Base-by-base conservation (phyloP, 148 eudicot genomes). In the Rhododendron kiyosumense region DNA sequence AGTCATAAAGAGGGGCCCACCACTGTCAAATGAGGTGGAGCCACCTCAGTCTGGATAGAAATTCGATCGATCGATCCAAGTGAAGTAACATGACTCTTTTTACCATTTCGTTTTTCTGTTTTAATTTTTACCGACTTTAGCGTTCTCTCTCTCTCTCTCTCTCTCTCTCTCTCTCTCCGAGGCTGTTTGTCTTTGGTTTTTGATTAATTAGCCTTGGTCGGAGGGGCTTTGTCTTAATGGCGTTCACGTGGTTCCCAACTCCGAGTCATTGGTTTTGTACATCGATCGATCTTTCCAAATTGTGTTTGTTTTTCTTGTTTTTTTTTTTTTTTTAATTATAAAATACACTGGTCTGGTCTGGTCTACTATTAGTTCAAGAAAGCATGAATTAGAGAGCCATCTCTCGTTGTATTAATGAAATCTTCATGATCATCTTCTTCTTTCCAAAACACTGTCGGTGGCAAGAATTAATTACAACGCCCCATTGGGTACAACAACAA, bases 181-280 rank as follows among this genome's bases (percentile, higher is more conserved):
- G 74, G 74, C 38, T 4, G 6, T 28, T 71, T 28, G 45, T 83
- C 86, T 89, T 88, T 89, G 45, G 81, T 77, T 85, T 86, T 94
- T 92, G 90, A 92, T 86, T 93, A 94, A 93, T 89, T 86, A n/a
- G 14, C 91, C 91, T 93, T 88, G 96, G 99, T 96, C 96, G 98
- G 95, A 28, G 94, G 88, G 87, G 92, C 88, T 91, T 96, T 95
- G 95, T 94, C 95, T 94, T 96, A 93, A 96, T 94, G 93, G 96
- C 92, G 22, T 88, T 92, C 99, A 96, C 98, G 96, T 96, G 99
- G 90, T 90, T 94, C 91, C 94, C 92, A 93, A 88, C 92, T 94
- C 96, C 95, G 90, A 94, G 97, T 91, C 84, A 91, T 41, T 90
- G 89, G 89, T 89, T 91, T 91, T 14, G 76, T 30, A 71, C 76